Evolutionary conservation across 139 green algal species (phyloP).

Genomic region (Trebouxia sp.): DNA sequence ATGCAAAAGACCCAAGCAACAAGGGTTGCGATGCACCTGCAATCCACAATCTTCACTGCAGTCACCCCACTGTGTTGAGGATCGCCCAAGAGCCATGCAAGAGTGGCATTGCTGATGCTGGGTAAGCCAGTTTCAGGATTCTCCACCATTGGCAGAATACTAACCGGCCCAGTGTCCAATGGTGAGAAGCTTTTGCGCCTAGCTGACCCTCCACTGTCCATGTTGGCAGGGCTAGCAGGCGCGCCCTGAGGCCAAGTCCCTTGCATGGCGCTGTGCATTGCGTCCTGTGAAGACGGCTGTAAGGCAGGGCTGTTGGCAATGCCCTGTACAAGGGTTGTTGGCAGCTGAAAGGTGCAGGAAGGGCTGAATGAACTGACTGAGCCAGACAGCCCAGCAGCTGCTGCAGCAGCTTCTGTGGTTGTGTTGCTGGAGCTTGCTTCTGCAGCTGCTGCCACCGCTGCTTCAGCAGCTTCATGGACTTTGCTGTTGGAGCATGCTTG

Average conservation of each 20-base stretch:
- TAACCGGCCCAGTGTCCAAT: neutral
- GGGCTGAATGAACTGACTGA: neutral
- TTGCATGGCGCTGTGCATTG: too few species aligned
- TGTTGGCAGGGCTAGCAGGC: neutral
- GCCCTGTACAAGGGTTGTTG: neutral
- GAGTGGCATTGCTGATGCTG: neutral
- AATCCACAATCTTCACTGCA: slow-evolving; percentile 12
- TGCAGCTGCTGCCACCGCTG: neutral
- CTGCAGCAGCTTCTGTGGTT: neutral
- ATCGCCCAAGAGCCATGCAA: neutral
- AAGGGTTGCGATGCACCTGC: neutral
- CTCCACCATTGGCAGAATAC: slow-evolving; percentile 19
- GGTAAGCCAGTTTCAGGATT: slow-evolving; percentile 29
- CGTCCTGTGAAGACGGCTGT: neutral
- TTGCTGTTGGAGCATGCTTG: neutral
- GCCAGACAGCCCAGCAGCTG: neutral
- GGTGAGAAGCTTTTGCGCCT: slow-evolving; percentile 19
- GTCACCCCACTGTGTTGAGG: neutral
- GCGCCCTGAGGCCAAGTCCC: too few species aligned
- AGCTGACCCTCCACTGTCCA: neutral
- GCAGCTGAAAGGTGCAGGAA: neutral
- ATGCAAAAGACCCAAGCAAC: too few species aligned
- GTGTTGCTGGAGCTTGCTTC: neutral
- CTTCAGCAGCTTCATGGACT: neutral
- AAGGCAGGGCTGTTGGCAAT: neutral